Conservation (phyloP, 2,329 filamentous ascomycete species). For the Xylariaceae sp. region DNA sequence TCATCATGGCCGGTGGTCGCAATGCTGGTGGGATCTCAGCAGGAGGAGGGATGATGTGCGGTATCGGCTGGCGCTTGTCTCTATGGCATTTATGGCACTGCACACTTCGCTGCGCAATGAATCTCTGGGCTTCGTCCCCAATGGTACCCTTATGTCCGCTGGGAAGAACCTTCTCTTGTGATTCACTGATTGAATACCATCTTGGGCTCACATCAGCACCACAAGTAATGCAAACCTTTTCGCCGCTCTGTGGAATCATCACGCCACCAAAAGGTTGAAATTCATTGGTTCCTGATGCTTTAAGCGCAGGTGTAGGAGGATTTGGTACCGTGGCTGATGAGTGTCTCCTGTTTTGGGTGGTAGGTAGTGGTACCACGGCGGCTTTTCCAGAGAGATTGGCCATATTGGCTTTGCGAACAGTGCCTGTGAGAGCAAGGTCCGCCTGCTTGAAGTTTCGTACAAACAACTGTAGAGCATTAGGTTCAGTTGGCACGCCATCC, state of each 20-base stretch:
- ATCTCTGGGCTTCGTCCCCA: slow-evolving; percentile 57
- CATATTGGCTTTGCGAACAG: slow-evolving; percentile 86
- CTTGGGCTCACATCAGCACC: slow-evolving; percentile 69
- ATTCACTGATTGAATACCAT: slow-evolving; percentile 63
- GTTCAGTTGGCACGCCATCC: slow-evolving; percentile 22
- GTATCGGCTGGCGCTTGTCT: slow-evolving; percentile 44
- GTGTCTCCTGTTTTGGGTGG: slow-evolving; percentile 48
- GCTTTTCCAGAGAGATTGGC: slow-evolving; percentile 63
- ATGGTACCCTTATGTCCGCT: slow-evolving; percentile 51
- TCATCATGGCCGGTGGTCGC: slow-evolving; percentile 26
- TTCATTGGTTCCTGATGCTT: slow-evolving; percentile 26
- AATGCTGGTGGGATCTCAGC: slow-evolving; percentile 28
- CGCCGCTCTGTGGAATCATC: slow-evolving; percentile 37
- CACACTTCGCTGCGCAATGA: slow-evolving; percentile 58
- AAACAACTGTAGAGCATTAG: slow-evolving; percentile 79
- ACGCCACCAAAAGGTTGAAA: slow-evolving; percentile 25
- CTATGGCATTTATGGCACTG: slow-evolving; percentile 77
- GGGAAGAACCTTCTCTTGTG: slow-evolving; percentile 49
- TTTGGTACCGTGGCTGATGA: slow-evolving; percentile 49
- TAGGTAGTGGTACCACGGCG: slow-evolving; percentile 39
- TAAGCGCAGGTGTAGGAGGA: slow-evolving; percentile 20
- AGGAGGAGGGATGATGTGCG: slow-evolving; percentile 28
- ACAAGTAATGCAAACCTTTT: slow-evolving; percentile 62
- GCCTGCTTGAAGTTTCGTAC: slow-evolving; percentile 92
- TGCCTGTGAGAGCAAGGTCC: slow-evolving; percentile 84